Conservation (phyloP, 2,329 filamentous ascomycete species). For the Diaporthe sp. region DNA sequence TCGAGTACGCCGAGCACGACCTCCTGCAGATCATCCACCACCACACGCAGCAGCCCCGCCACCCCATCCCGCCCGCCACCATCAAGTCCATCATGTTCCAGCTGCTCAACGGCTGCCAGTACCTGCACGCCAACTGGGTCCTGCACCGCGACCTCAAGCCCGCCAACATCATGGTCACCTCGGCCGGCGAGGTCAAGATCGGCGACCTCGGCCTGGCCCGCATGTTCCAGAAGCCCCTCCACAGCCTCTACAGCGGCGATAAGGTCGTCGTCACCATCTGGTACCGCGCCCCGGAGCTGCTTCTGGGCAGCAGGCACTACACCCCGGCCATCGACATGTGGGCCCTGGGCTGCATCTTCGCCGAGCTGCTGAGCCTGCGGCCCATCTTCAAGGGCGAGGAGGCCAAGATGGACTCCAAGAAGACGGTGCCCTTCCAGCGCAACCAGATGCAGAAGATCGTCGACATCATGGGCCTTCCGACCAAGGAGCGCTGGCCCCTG, state of each 20-base stretch:
- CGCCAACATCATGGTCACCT: conserved; percentile 97
- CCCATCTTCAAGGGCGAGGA: conserved; percentile 99
- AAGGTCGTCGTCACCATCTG: conserved; percentile 99
- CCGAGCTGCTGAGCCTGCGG: conserved; percentile 87
- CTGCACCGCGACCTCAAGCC: conserved; percentile 89
- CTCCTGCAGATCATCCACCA: conserved; percentile 98
- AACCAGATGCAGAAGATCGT: conserved; percentile 99
- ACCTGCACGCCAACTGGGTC: conserved; percentile 97
- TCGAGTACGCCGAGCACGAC: conserved; percentile 98
- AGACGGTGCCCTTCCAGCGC: conserved; percentile 95
- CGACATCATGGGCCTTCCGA: conserved; percentile 93
- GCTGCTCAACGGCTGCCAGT: conserved; percentile 92
- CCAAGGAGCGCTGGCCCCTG: conserved; percentile 89
- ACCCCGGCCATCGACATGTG: conserved; percentile 97
- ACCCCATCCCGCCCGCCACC: conserved; percentile 88
- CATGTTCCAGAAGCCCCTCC: conserved; percentile 92
- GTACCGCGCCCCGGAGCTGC: conserved; percentile 95
- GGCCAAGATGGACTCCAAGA: conserved; percentile 98
- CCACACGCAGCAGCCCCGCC: conserved; percentile 89
- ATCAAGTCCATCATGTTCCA: conserved; percentile 97
- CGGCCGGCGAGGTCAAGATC: conserved; percentile 89
- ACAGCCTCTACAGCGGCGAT: conserved; percentile 91
- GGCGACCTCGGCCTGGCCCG: conserved; percentile 93
- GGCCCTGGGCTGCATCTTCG: conserved; percentile 98
- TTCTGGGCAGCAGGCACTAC: conserved; percentile 95